Base-by-base conservation (phyloP, 2,329 filamentous ascomycete species). In the Botryosphaeria agaves region DNA sequence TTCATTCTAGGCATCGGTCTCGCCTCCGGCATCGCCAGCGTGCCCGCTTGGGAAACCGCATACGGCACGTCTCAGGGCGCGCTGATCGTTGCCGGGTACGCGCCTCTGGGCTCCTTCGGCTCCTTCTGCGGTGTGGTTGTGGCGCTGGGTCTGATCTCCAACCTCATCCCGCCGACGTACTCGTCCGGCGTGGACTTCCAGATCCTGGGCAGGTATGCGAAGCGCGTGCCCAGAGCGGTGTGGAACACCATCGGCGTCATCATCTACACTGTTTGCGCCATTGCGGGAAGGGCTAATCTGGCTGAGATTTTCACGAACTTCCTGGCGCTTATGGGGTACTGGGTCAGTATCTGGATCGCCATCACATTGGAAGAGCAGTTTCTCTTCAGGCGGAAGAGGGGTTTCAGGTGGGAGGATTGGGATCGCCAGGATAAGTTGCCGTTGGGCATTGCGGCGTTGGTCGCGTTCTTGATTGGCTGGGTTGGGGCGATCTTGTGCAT, bases 271-370 rank as follows among this genome's bases (percentile, higher is more conserved):
- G 64, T 75, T 17, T 75, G 72, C 40, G 73, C 72, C 0, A 57
- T 77, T 11, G 73, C 64, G 1, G 74, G 75, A 1, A 62, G 72
- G 9, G 59, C 62, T 15, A 51, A 72, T 38, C 59, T 80, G 2
- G 65, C 70, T 0, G 61, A 61, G 16, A 75, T 79, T 34, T 76
- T 79, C 45, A 70, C 68, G 7, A 78, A 78, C 44, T 77, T 79
- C 46, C 57, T 79, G 4, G 70, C 72, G 0, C 52, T 79, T 14
- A 78, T 79, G 68, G 75, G 74, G 2, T 79, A 78, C 48, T 79
- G 72, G 72, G 62, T 76, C 11, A 62, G 62, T 9, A 68, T 76
- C 26, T 76, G 71, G 69, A 59, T 76, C 14, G 62, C 64, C 2
- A 74, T 79, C 28, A 55, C 68, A 2, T 48, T 72, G 2, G 61